A percentile compares a stretch with the other conserved stretches of the same genome.
phyloP scores from a whole-genome alignment of 1,284 basidiomycete species.

The Ustilago nuda region DNA sequence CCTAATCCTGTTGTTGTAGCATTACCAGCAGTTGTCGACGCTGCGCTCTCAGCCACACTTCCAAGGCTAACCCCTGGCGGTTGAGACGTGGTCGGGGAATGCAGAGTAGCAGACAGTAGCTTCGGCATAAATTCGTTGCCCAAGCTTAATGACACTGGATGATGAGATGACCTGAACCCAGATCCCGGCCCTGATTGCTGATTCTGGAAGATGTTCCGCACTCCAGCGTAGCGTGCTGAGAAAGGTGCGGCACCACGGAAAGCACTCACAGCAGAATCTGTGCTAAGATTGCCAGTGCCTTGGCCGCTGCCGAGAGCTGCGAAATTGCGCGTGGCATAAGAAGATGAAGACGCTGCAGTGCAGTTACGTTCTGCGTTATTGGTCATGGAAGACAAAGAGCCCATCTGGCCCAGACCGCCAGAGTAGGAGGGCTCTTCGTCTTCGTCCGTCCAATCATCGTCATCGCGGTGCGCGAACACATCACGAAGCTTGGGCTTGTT shows the following conservation, averaged over 20 bases:
- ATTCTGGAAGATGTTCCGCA: conserved; percentile 50
- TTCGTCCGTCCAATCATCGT: conserved; percentile 63
- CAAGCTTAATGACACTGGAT: conserved; percentile 36
- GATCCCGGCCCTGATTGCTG: conserved; percentile 11
- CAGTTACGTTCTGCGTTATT: neutral
- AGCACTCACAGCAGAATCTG: conserved; percentile 6
- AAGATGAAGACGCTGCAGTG: conserved; percentile 10
- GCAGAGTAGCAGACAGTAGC: conserved; percentile 34
- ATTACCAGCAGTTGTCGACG: neutral
- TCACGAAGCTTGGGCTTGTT: conserved; percentile 50
- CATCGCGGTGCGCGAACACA: conserved; percentile 59
- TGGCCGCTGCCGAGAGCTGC: conserved; percentile 22
- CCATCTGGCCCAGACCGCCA: conserved; percentile 61
- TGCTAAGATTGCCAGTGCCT: conserved; percentile 2
- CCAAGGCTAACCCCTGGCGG: neutral
- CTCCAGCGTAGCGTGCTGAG: conserved; percentile 49
- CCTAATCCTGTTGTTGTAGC: neutral
- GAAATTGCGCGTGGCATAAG: conserved; percentile 41
- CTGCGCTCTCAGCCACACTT: conserved; percentile 1
- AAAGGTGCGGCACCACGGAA: conserved; percentile 27
- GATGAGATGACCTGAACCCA: conserved; percentile 16
- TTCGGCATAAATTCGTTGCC: conserved; percentile 57
- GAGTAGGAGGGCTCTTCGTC: conserved; percentile 59
- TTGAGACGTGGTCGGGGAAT: conserved; percentile 21
- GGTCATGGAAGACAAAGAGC: conserved; percentile 31